Evolutionary conservation across 2,329 filamentous ascomycete species (phyloP), one percentile per base, ranked within the genome.

Genomic region (Penicillium carneum): DNA sequence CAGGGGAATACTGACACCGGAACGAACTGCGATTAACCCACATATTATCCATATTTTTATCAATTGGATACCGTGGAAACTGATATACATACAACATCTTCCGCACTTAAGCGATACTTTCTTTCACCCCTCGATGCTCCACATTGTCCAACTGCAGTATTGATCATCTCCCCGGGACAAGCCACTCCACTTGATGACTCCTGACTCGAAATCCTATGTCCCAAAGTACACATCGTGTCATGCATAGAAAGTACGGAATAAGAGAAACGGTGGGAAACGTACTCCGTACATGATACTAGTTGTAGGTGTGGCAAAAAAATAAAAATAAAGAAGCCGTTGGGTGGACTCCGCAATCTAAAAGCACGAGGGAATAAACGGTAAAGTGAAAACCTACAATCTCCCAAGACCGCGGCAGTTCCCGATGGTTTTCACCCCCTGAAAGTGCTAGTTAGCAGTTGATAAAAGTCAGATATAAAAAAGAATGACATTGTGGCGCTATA

Each of bases 101-200:
- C 43, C 9, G 9, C 26, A 31, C 26, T 31, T 18, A 46, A 38
- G 14, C 23, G 43, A 31, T 46, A 14, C 43, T 31, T 43, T 43
- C 36, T 52, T 43, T 43, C 39, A 8, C 39, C 29, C 26, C 26
- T 39, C 23, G 38, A 16, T 46, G 41, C 53, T 52, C 64, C 58
- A 57, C 61, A 36, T 7, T 49, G 45, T 55, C 64, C 66, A 57
- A 63, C 56, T 33, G n/a, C 46, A 58, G 66, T 56, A 68, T 56
- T 0, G 66, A 68, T 67, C 66, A 61, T 49, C 61, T 63, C 53
- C 54, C 66, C 60, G 50, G 58, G 53, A 50, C 61, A 57, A 64
- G 42, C 54, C 52, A 52, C 61, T 56, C 64, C 58, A 65, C 57
- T 57, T 56, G 16, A 26, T 31, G 43, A 33, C 60, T 65, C 62